These are phyloP conservation scores for Boletus edulis DNA, from an alignment of 768 basidiomycete genomes.

Conservation along the genomic window DNA sequence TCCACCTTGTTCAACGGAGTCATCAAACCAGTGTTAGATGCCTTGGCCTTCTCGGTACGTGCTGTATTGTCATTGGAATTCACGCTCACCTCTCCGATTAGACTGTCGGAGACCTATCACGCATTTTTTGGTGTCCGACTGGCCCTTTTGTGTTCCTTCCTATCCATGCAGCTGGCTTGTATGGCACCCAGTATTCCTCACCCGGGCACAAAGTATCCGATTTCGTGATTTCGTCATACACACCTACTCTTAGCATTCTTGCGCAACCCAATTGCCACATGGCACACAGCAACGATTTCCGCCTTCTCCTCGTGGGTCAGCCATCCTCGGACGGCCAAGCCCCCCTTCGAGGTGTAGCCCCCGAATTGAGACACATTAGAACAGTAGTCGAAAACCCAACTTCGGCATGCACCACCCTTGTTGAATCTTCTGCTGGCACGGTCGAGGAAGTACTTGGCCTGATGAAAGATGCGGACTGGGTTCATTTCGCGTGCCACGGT, in stretches of 20 bases:
- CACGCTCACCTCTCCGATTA: background rate
- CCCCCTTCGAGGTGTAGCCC: slow-evolving; percentile 9
- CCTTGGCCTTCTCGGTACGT: slow-evolving; percentile 1
- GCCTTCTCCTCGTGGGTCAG: slow-evolving; percentile 1
- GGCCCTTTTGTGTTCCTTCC: background rate
- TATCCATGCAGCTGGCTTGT: background rate
- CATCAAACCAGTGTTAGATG: slow-evolving; percentile 2
- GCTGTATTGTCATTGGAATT: background rate
- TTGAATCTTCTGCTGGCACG: background rate
- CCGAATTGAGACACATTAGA: slow-evolving; percentile 24
- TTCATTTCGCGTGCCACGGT: background rate
- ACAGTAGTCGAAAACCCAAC: background rate
- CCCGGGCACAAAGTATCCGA: background rate
- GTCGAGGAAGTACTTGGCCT: slow-evolving; percentile 10
- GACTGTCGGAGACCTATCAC: background rate
- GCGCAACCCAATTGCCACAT: background rate
- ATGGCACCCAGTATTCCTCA: background rate
- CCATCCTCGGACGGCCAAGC: slow-evolving; percentile 7
- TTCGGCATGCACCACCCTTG: background rate
- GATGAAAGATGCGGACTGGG: slow-evolving; percentile 3
- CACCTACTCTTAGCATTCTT: slow-evolving; percentile 13
- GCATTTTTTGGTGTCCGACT: background rate
- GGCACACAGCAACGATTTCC: background rate
- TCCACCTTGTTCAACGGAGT: slow-evolving; percentile 5
- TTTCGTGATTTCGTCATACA: background rate